Conservation (phyloP, 208 protist genomes). For the Acanthamoeba royreba region DNA sequence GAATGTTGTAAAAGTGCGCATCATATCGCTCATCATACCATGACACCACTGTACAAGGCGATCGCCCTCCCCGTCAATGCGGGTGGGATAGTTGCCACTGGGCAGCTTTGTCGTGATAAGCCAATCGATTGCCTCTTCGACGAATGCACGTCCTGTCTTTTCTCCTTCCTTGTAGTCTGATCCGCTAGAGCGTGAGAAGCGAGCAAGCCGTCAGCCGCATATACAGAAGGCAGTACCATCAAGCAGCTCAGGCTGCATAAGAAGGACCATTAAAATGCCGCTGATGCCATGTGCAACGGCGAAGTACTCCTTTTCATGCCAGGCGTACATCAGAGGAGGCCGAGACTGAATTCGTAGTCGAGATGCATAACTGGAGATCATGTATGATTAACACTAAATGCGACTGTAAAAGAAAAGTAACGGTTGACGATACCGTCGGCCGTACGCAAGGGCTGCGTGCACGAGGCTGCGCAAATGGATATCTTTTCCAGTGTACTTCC, state of each 20-base stretch:
- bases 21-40: no score
- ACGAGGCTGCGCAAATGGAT: background rate
- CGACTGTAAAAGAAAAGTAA: background rate
- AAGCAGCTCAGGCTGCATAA: background rate
- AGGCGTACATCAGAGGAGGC: constrained; percentile 47
- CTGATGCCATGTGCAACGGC: constrained; percentile 25
- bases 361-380: background rate
- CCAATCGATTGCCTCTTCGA: background rate
- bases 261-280: constrained; percentile 12
- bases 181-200: no score
- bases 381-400: background rate
- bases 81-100: constrained; percentile 42
- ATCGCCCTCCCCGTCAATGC: background rate
- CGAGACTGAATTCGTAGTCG: background rate
- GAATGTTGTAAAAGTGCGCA: no score
- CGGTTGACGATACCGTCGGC: background rate
- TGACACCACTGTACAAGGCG: constrained; percentile 49
- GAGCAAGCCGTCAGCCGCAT: background rate
- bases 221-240: background rate
- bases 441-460: background rate
- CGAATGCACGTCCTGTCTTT: background rate
- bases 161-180: background rate
- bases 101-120: background rate
- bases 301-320: constrained; percentile 47
- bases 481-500: background rate